Base-by-base conservation (phyloP, 1,284 basidiomycete genomes). In the Apiotrichum akiyoshidainum region DNA sequence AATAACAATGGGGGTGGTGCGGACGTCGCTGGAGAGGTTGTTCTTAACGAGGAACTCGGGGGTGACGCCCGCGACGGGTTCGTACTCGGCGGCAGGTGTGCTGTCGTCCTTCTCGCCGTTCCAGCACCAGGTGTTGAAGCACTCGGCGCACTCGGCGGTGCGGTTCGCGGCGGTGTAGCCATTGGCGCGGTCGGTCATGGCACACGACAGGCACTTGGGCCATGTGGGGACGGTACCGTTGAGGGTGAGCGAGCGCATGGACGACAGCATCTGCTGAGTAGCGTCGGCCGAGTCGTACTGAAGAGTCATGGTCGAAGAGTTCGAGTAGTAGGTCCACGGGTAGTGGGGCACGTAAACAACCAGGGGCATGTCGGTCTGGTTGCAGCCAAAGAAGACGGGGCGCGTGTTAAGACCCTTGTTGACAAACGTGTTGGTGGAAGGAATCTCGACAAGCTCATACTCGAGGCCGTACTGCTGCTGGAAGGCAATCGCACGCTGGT, bases 381-480 rank as follows among this genome's bases (percentile, higher is more conserved):
- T 76, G 61, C 71, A 71, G 3, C 77, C 71, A 57, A 74, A 74
- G 63, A 76, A 74, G 8, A 79, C 79, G 4, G 83, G 83, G 22
- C 81, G 77, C 2, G 74, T 73, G 71, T 82, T 83, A 40, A 81
- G 76, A 14, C 82, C 82, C 31, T 76, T 74, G 59, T 81, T 80
- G 66, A 83, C 73, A 48, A 83, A 81, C 0, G 80, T 80, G 59
- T 80, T 77, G 8, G 73, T 70, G 13, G 69, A 67, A 0, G 81
- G 81, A n/a, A 82, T 76, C 17, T 67, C 53, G 1, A 80, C 80
- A 71, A 81, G 79, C 9, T 73, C 62, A 56, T 77, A 69, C 14
- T 60, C 46, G 16, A 74, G 65, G 52, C 72, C 56, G 44, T 69
- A 59, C 21, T 60, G 64, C 59, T 56, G 55, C 6, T 68, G 65